Base-by-base conservation (phyloP, 1,139 yeast genomes). In the Zygoascus meyerae region DNA sequence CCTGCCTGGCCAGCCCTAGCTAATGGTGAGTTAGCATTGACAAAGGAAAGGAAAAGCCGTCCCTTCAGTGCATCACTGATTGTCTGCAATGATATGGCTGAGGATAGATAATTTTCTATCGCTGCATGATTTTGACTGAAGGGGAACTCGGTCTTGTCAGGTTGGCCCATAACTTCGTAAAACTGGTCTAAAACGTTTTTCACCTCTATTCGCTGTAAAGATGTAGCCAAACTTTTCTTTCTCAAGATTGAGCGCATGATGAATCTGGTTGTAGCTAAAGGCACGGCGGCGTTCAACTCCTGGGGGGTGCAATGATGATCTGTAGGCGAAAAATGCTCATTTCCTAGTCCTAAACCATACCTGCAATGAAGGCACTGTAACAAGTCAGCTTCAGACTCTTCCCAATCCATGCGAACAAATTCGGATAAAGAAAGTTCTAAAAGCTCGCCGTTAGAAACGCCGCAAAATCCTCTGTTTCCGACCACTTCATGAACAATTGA, bases 321-420 rank as follows among this genome's bases (percentile, higher is more conserved):
- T 35, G 69, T 73, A 0, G 95, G 89, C 4, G 70, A 69, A 54
- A 77, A 78, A 17, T 43, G 45, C 28, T 41, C 48, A 17, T 79
- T 71, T 1, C 81, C 70, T 2, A 87, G 68, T 1, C 73, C 69
- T 48, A 86, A 73, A 38, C 86, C 95, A 58, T 83, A 87, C 10
- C 86, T 73, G 62, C 98, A 92, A 52, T 80, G 74, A 17, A 92
- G 68, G 31, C 87, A 72, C 58, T 92, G 97, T 8, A 86, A 69
- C 45, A 86, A 64, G 46, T 89, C 87, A 39, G 72, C 68, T 50
- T 83, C 81, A 34, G 67, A 63, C 7, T 70, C 73, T 1, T 61
- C 57, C 58, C 75, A 67, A 7, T 73, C 67, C 26, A 75, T 65
- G 1, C 68, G 58, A 5, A 79, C 67, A 21, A 87, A 66, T 15